phyloP scores from a whole-genome alignment of 2,329 filamentous ascomycete genomes.

The Diaporthe helianthi region DNA sequence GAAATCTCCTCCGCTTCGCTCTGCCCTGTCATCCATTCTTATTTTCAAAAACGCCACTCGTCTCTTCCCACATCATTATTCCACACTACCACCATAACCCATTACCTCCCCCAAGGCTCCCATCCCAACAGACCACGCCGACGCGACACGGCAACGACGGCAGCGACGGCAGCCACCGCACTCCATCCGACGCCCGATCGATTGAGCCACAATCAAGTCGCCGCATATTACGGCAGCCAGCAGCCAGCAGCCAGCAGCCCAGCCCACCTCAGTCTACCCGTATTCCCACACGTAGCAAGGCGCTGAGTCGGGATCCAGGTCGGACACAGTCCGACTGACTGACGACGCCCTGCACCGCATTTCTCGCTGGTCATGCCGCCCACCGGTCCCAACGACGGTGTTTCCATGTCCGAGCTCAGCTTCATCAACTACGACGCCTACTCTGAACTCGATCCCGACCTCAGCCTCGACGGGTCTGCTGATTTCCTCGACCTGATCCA shows the following conservation, averaged over 20 bases:
- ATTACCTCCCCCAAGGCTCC: neutral
- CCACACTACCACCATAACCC: conserved; percentile 6
- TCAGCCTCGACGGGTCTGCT: conserved; percentile 23
- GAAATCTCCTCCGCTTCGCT: conserved; percentile 33
- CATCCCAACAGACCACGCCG: conserved; percentile 6
- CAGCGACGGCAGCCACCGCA: conserved; percentile 18
- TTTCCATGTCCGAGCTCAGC: conserved; percentile 32
- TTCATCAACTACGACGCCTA: conserved; percentile 31
- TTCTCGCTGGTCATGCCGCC: conserved; percentile 29
- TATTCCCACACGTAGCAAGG: conserved; percentile 17
- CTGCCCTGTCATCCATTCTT: conserved; percentile 27
- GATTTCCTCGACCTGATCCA: conserved; percentile 32
- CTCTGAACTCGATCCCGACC: conserved; percentile 28
- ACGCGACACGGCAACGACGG: conserved; percentile 11
- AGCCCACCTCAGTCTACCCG: neutral
- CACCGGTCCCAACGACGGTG: conserved; percentile 27
- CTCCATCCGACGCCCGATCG: neutral
- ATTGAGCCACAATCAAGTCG: neutral
- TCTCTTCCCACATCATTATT: conserved; percentile 22
- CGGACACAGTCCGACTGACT: conserved; percentile 27
- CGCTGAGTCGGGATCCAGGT: conserved; percentile 29
- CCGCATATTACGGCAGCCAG: too few species aligned
- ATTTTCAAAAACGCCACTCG: conserved; percentile 29
- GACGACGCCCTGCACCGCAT: conserved; percentile 27
- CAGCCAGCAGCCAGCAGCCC: neutral